A percentile compares a stretch with the other conserved stretches of the same genome.
phyloP scores from a whole-genome alignment of 140 eudicot species.

The Cichorium intybus region DNA sequence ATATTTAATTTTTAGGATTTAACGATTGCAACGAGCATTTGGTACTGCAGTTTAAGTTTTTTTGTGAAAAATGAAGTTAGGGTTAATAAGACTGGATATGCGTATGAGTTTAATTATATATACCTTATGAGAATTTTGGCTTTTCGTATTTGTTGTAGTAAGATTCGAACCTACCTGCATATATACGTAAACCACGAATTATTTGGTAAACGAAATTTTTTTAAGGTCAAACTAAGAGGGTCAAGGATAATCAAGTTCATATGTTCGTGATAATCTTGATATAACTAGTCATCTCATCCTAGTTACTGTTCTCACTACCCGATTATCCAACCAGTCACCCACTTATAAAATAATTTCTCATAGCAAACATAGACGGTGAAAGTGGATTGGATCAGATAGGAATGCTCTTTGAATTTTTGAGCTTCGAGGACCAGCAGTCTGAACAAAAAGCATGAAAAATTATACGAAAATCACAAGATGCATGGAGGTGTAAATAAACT shows the following conservation, averaged over 20 bases:
- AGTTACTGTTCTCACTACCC: no score
- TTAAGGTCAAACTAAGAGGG: not conserved
- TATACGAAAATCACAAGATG: not conserved
- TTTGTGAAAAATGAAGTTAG: not conserved
- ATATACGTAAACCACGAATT: not conserved
- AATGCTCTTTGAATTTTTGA: no score
- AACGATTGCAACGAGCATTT: no score
- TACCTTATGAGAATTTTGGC: slow-evolving; percentile 36
- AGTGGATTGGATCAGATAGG: no score
- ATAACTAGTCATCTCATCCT: no score
- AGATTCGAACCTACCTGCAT: slow-evolving; percentile 46
- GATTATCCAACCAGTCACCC: no score
- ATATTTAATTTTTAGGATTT: no score
- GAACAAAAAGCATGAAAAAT: not conserved
- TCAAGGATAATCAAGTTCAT: no score
- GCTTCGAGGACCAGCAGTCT: not conserved
- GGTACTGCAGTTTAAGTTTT: not conserved
- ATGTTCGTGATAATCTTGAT: no score
- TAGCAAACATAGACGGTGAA: no score
- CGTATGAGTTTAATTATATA: not conserved
- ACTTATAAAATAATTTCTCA: no score
- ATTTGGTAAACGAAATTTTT: not conserved
- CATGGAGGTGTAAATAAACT: not conserved
- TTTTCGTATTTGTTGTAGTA: slow-evolving; percentile 18
- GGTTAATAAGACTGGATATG: not conserved